Evolutionary conservation across 139 green algal species (phyloP).

Genomic region (Coelastrella sp.): DNA sequence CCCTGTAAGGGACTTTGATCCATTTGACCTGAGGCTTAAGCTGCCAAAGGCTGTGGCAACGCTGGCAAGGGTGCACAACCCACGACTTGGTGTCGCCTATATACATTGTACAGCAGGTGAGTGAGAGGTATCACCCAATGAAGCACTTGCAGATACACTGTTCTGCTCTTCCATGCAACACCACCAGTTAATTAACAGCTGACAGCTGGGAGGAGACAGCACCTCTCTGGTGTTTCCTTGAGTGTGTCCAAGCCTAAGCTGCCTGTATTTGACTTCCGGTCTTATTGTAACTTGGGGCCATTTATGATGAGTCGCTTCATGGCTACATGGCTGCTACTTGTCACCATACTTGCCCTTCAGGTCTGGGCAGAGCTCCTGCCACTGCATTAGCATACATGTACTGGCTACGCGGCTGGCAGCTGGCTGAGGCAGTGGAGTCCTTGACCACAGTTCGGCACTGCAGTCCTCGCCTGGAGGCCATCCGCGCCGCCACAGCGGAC

Average conservation of each 20-base stretch:
- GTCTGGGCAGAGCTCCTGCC: slow-evolving; percentile 91
- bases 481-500: slow-evolving; percentile 86
- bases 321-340: too few relatives aligned
- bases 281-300: too few relatives aligned
- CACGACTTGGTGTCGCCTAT: slow-evolving; percentile 76
- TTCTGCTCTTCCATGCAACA: too few relatives aligned
- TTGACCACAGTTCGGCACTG: slow-evolving; percentile 53
- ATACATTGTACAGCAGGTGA: slow-evolving; percentile 96
- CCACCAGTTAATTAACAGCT: too few relatives aligned
- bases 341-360: slow-evolving; percentile 47
- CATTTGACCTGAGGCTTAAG: slow-evolving; percentile 60
- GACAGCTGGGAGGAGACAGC: too few relatives aligned
- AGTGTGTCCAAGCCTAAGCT: too few relatives aligned
- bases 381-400: slow-evolving; percentile 93
- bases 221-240: too few relatives aligned
- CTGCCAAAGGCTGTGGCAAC: slow-evolving; percentile 69
- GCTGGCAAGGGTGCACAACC: slow-evolving; percentile 65
- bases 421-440: slow-evolving; percentile 72
- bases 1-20: slow-evolving; percentile 92
- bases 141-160: neutral
- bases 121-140: neutral
- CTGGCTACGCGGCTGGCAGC: slow-evolving; percentile 82
- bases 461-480: slow-evolving; percentile 73
- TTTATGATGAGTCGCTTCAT: too few relatives aligned
- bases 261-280: too few relatives aligned